Base-by-base conservation (phyloP, 805 yeast genomes). In the Candida sphagnicola region DNA sequence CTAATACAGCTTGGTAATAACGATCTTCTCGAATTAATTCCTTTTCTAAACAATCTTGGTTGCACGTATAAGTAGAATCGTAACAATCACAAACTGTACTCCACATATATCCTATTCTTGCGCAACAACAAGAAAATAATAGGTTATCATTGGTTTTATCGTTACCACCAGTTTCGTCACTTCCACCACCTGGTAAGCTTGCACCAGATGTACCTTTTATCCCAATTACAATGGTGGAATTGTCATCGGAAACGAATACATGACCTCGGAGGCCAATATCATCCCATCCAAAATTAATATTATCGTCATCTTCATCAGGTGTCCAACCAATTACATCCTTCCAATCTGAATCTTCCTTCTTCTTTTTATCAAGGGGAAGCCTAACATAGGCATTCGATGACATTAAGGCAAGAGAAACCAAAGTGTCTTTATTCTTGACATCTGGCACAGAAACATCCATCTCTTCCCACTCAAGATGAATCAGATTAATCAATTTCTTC, bases 71-170 rank as follows among this genome's bases (percentile, higher is more conserved):
- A 0, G 95, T 76, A 37, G 76, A 78, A 44, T 80, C 77, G 54
- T 83, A 91, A 57, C 99, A 93, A 59, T 89, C 96, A 62, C 99
- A 93, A 1, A 89, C 98, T 0, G 97, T 85, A 5, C 83, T 78
- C 99, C 98, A 93, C 61, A 87, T 62, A 47, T 88, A 89, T 28
- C 93, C 78, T 1, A 91, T 83, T 28, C 97, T 73, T 0, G 96
- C 98, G 64, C 99, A 93, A 59, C 99, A 93, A 59, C 99, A 93
- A 8, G 95, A 85, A 57, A 93, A 93, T 25, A 93, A 62, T 41
- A 91, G 55, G 53, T 93, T 93, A 57, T 93, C 98, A 57, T 91
- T 93, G 19, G 73, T 60, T 58, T 86, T 88, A 57, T 93, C 99
- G 42, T 78, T 80, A 0, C 72, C 77, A 0, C 85, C 82, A 0